Conservation (phyloP, 2,329 filamentous ascomycete species). For the Calonectria hawksworthii region DNA sequence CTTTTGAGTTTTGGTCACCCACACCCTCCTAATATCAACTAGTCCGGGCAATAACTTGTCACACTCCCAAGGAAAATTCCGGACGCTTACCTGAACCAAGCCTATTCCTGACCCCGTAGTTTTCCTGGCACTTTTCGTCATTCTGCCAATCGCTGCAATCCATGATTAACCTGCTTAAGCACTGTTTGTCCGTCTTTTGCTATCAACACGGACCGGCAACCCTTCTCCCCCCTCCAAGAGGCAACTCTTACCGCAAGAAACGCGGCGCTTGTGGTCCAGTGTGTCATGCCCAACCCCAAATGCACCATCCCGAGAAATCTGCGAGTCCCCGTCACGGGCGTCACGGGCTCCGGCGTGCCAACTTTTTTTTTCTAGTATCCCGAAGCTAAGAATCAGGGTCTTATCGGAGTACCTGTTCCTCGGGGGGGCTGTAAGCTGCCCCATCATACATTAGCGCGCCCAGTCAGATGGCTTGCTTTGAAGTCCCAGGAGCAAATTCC, state of each 20-base stretch:
- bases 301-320: conserved; percentile 24
- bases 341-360: not conserved
- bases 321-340: conserved; percentile 16
- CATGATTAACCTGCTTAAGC: not conserved
- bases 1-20: conserved; percentile 24
- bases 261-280: not conserved
- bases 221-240: not conserved
- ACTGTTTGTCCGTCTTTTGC: not conserved
- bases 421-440: conserved; percentile 26
- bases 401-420: conserved; percentile 34
- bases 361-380: not conserved
- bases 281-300: not conserved
- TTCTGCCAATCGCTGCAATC: not conserved
- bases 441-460: conserved; percentile 35
- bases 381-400: conserved; percentile 28
- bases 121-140: not conserved
- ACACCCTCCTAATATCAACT: conserved; percentile 7
- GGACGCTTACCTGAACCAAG: conserved; percentile 17
- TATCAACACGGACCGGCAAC: not conserved
- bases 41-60: not conserved
- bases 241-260: conserved; percentile 10
- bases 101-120: not conserved
- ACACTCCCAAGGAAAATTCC: conserved; percentile 22
- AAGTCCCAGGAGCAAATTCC: conserved; percentile 9
- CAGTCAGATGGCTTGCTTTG: conserved; percentile 21